A percentile compares a stretch with the other conserved stretches of the same genome.
These are phyloP conservation scores for Extremus antarcticus DNA, from an alignment of 495 filamentous ascomycete species.

Conservation along the genomic window DNA sequence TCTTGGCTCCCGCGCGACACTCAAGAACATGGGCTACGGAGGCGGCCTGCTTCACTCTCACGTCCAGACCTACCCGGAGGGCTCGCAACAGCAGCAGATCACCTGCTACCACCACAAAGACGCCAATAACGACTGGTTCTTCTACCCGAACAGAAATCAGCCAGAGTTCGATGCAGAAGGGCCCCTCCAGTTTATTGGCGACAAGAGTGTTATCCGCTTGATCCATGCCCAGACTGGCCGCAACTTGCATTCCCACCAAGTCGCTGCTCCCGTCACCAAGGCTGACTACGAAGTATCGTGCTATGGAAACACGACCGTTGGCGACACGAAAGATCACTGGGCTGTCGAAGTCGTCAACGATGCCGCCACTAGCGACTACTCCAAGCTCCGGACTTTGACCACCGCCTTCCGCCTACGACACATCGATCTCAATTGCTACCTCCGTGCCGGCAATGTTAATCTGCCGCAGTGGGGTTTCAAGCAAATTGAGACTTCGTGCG, in stretches of 20 bases:
- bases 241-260: slow-evolving; percentile 87
- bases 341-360: slow-evolving; percentile 83
- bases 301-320: slow-evolving; percentile 93
- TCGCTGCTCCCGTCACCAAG: slow-evolving; percentile 82
- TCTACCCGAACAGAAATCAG: slow-evolving; percentile 78
- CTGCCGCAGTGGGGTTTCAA: slow-evolving; percentile 99
- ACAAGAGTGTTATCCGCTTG: slow-evolving; percentile 71
- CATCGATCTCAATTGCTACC: slow-evolving; percentile 74
- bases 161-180: slow-evolving; percentile 60
- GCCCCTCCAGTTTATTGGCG: slow-evolving; percentile 59
- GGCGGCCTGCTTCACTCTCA: slow-evolving; percentile 96
- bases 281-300: slow-evolving; percentile 82
- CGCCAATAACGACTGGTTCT: slow-evolving; percentile 99
- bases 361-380: slow-evolving; percentile 73
- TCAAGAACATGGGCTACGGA: slow-evolving; percentile 99
- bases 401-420: slow-evolving; percentile 87
- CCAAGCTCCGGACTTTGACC: slow-evolving; percentile 81
- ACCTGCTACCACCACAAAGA: slow-evolving; percentile 99
- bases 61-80: slow-evolving; percentile 92
- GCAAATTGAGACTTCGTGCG: slow-evolving; percentile 94
- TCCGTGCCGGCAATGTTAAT: slow-evolving; percentile 91
- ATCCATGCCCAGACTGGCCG: slow-evolving; percentile 94
- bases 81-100: slow-evolving; percentile 87
- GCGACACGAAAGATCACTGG: slow-evolving; percentile 98
- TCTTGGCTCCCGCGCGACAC: slow-evolving; percentile 74